phyloP scores from a whole-genome alignment of 805 yeast species.

The Lipomyces lipofer region DNA sequence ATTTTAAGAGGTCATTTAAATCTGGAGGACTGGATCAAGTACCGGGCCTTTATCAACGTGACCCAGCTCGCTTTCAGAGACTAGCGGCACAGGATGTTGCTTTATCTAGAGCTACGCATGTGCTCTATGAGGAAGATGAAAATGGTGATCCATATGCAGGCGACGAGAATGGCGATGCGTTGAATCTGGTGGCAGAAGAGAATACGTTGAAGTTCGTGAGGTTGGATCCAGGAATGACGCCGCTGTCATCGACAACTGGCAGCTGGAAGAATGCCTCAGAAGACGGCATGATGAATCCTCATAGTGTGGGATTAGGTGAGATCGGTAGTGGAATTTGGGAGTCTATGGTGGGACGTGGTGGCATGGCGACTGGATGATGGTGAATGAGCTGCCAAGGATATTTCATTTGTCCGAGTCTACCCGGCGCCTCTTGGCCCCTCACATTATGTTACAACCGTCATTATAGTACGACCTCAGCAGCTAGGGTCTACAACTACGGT shows the following conservation, averaged over 20 bases:
- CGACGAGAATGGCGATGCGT: conserved; percentile 12
- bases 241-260: not conserved
- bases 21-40: conserved; percentile 19
- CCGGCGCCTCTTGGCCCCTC: no score
- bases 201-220: conserved; percentile 19
- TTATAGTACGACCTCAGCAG: no score
- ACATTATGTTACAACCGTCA: no score
- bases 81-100: conserved; percentile 26
- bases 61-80: conserved; percentile 9
- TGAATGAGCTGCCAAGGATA: no score
- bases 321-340: conserved; percentile 7
- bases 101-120: conserved; percentile 28
- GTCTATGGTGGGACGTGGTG: no score
- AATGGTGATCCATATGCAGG: conserved; percentile 29
- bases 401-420: no score
- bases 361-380: no score
- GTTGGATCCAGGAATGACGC: conserved; percentile 4
- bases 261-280: no score
- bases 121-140: conserved; percentile 25
- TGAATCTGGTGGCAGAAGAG: conserved; percentile 19
- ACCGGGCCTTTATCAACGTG: conserved; percentile 20
- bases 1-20: conserved; percentile 29
- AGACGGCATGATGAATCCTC: not conserved
- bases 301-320: not conserved
- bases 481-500: no score